These are phyloP conservation scores for Hemerocallis citrina DNA, from an alignment of 106 monocot species.

Conservation along the genomic window DNA sequence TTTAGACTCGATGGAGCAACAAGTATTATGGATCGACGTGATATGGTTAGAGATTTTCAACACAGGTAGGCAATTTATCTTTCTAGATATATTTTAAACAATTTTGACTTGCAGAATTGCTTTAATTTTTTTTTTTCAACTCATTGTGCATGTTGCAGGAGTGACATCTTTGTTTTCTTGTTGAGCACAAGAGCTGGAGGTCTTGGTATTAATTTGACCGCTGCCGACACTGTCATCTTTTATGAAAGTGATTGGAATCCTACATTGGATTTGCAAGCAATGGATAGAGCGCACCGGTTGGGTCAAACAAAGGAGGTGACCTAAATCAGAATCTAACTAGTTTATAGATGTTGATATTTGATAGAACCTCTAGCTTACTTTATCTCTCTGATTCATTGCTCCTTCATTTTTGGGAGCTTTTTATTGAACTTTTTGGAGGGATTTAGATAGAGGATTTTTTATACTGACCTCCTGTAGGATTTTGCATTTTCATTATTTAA, in stretches of 20 bases:
- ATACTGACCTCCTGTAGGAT: too few relatives aligned
- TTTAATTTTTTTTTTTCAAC: too few relatives aligned
- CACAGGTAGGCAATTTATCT: constrained; percentile 31
- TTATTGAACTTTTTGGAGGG: too few relatives aligned
- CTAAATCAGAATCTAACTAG: constrained; percentile 6
- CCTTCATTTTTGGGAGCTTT: too few relatives aligned
- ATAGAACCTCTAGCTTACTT: too few relatives aligned
- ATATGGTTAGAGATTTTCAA: constrained; percentile 98
- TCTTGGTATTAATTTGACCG: constrained; percentile 93
- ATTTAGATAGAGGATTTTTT: too few relatives aligned
- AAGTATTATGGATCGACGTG: constrained; percentile 75
- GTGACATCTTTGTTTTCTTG: constrained; percentile 95
- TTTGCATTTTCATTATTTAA: too few relatives aligned
- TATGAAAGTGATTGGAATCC: constrained; percentile 99
- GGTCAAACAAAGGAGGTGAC: constrained; percentile 95
- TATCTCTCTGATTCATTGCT: too few relatives aligned
- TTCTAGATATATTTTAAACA: too few relatives aligned
- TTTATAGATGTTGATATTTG: too few relatives aligned
- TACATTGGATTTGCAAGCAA: constrained; percentile 89
- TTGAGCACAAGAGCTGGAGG: constrained; percentile 98
- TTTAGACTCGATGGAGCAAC: constrained; percentile 97
- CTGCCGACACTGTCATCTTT: constrained; percentile 98
- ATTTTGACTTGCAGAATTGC: not conserved
- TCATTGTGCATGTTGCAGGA: constrained; percentile 51
- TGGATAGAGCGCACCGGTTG: constrained; percentile 95